Percentiles rank a stretch among this genome's conserved stretches.
Evolutionary conservation across 441 rosid genomes (phyloP).

Genomic region (Manihot esculenta): DNA sequence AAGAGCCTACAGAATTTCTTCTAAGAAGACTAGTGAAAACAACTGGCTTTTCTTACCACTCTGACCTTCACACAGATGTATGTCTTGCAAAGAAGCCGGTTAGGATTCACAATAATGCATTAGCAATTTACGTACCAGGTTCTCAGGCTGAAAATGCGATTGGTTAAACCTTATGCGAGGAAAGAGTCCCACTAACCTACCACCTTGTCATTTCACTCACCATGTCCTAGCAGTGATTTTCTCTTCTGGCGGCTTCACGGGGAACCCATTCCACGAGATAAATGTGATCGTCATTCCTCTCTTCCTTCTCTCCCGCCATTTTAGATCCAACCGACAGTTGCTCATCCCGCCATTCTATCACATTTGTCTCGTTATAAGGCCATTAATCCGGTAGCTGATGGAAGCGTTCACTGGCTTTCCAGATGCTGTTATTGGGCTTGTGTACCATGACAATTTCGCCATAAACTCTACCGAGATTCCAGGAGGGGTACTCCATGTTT

Average conservation of each 20-base stretch:
- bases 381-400: conserved; percentile 11
- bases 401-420: conserved; percentile 37
- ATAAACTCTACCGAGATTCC: conserved; percentile 29
- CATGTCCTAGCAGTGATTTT: conserved; percentile 34
- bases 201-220: conserved; percentile 20
- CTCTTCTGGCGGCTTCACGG: conserved; percentile 33
- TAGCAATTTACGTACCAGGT: background rate
- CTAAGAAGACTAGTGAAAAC: background rate
- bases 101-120: background rate
- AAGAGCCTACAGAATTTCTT: background rate
- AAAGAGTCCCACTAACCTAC: background rate
- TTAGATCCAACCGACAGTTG: conserved; percentile 26
- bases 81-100: background rate
- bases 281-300: conserved; percentile 38
- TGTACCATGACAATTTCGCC: conserved; percentile 28
- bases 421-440: conserved; percentile 34
- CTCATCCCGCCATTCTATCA: conserved; percentile 25
- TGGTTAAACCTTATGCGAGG: background rate
- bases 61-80: no score
- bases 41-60: no score
- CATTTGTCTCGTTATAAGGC: conserved; percentile 2
- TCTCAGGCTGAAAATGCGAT: background rate
- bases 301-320: conserved; percentile 33
- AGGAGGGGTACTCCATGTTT: conserved; percentile 30
- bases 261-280: conserved; percentile 40